phyloP scores from a whole-genome alignment of 2,329 filamentous ascomycete species.

The Metarhizium robertsii region DNA sequence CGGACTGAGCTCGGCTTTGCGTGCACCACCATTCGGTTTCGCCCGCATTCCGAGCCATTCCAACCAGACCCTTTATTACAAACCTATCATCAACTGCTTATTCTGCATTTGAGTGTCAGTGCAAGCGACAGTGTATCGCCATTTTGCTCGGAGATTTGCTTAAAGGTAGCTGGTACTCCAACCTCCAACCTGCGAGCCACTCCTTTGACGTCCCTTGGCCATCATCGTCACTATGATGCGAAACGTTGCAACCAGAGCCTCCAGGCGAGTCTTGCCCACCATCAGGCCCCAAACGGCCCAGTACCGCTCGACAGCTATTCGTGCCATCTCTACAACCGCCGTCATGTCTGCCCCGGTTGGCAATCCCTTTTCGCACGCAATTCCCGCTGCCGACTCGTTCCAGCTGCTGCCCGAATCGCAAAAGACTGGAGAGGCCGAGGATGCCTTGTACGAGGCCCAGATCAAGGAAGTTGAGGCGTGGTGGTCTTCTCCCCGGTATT shows the following conservation, averaged over 20 bases:
- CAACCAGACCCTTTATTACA: background rate
- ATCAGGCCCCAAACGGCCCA: slow-evolving; percentile 10
- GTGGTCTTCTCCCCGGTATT: slow-evolving; percentile 80
- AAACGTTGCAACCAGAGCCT: slow-evolving; percentile 20
- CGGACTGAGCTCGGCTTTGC: background rate
- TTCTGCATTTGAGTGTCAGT: background rate
- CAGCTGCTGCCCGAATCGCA: slow-evolving; percentile 71
- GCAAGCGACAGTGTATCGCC: background rate
- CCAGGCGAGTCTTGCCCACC: slow-evolving; percentile 17
- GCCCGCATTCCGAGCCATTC: background rate
- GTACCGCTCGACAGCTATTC: slow-evolving; percentile 12
- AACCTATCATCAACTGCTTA: background rate
- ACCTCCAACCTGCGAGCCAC: background rate
- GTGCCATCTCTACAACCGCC: slow-evolving; percentile 22
- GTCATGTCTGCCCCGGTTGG: slow-evolving; percentile 17
- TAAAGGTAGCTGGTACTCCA: background rate
- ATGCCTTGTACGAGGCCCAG: slow-evolving; percentile 76
- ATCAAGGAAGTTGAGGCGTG: slow-evolving; percentile 78
- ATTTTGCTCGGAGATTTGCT: background rate
- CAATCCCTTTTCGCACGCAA: slow-evolving; percentile 20
- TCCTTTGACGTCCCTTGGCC: background rate
- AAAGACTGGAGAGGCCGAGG: slow-evolving; percentile 74
- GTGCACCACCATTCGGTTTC: background rate
- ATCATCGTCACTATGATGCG: slow-evolving; percentile 19
- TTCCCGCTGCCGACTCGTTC: slow-evolving; percentile 61